phyloP scores from a whole-genome alignment of 441 rosid genomes.

The Erodium chrysanthum region DNA sequence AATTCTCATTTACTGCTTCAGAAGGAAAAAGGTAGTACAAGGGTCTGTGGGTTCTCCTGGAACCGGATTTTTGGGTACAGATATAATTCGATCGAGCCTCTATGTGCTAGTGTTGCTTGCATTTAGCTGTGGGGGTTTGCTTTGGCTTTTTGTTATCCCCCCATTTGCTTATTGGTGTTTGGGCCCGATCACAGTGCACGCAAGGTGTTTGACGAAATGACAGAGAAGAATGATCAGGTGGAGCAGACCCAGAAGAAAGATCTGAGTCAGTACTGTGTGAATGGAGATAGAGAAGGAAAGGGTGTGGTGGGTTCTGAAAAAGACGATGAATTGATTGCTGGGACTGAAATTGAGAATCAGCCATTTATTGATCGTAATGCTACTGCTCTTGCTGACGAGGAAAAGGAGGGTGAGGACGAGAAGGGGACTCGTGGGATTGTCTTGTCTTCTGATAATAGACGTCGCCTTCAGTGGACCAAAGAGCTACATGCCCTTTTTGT shows the following conservation, averaged over 20 bases:
- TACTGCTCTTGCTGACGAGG: neutral
- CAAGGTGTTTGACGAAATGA: conserved; percentile 4
- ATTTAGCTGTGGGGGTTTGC: conserved; percentile 1
- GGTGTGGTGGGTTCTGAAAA: conserved; percentile 2
- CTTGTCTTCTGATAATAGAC: conserved; percentile 13
- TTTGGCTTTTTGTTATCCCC: neutral
- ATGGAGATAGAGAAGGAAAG: neutral
- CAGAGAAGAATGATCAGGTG: neutral
- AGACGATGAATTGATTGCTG: conserved; percentile 17
- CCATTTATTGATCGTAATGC: neutral
- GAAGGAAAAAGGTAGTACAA: neutral
- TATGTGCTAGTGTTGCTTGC: neutral
- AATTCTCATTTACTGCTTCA: conserved; percentile 3
- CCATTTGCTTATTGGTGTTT: neutral
- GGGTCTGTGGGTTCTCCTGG: neutral
- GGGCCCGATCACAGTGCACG: neutral
- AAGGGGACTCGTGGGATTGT: conserved; percentile 6
- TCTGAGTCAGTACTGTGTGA: neutral
- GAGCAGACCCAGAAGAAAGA: neutral
- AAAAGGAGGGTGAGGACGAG: neutral
- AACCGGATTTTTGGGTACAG: neutral
- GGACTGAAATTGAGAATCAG: conserved; percentile 17
- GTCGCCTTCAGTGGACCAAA: conserved; percentile 25
- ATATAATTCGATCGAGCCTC: neutral
- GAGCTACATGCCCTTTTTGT: conserved; percentile 25